Evolutionary conservation across 169 alveolate genomes (phyloP).

Genomic region (Plasmodium vivax): DNA sequence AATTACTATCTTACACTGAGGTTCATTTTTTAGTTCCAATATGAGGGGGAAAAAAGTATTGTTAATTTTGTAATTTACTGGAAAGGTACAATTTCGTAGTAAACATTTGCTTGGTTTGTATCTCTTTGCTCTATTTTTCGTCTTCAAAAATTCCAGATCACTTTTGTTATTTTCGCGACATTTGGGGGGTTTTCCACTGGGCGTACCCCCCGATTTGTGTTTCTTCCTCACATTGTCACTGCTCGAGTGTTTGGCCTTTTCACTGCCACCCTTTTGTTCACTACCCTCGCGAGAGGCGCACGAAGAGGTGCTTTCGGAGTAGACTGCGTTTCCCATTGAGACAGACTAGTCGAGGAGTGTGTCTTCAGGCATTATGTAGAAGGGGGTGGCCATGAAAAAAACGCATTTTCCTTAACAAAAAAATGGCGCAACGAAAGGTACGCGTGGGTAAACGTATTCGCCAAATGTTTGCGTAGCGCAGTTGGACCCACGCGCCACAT

Average conservation of each 20-base stretch:
- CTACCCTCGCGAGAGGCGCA: not conserved
- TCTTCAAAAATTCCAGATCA: slow-evolving; percentile 13
- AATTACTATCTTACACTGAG: slow-evolving; percentile 48
- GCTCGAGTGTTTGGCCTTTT: not conserved
- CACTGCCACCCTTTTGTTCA: not conserved
- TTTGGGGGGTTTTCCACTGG: not conserved
- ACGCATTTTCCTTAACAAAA: not conserved
- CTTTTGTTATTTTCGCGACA: not conserved
- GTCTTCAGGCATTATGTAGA: not conserved
- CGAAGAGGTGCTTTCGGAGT: slow-evolving; percentile 1
- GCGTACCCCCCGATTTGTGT: not conserved
- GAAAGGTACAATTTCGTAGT: slow-evolving; percentile 43
- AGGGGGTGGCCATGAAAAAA: not conserved
- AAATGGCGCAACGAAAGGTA: not conserved
- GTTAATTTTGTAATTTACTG: slow-evolving; percentile 43
- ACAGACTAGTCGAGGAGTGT: not conserved
- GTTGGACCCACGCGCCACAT: not conserved
- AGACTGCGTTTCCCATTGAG: slow-evolving; percentile 40
- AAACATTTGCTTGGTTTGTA: slow-evolving; percentile 44
- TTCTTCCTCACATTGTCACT: not conserved
- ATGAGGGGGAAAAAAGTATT: slow-evolving; percentile 20
- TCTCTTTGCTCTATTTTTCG: slow-evolving; percentile 59
- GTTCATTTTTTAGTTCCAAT: slow-evolving; percentile 52
- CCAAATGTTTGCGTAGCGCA: not conserved
- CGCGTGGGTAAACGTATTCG: not conserved